Conservation (phyloP, 441 rosid genomes). For the Eruca vesicaria region DNA sequence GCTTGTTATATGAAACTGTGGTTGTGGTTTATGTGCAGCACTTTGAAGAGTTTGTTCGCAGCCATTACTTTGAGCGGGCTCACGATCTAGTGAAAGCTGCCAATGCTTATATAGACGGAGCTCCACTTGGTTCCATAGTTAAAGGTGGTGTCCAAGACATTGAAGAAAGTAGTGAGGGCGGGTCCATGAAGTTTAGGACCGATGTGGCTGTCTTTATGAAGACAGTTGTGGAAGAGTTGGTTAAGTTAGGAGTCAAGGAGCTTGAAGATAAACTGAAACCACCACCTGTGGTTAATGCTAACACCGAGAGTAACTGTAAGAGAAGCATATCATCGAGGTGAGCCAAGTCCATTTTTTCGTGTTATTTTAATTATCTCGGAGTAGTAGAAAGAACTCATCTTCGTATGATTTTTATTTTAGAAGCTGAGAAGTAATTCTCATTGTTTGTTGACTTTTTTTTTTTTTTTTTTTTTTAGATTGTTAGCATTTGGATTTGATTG, state of each 20-base stretch:
- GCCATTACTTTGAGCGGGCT: slow-evolving; percentile 59
- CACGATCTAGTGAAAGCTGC: slow-evolving; percentile 62
- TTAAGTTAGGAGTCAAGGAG: slow-evolving; percentile 49
- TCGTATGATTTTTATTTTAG: background rate
- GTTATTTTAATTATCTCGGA: background rate
- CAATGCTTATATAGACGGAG: slow-evolving; percentile 67
- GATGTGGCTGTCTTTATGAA: slow-evolving; percentile 38
- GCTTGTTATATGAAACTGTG: background rate
- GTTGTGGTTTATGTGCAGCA: slow-evolving; percentile 48
- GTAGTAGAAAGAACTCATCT: background rate
- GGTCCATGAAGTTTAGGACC: slow-evolving; percentile 44
- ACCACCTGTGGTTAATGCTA: background rate
- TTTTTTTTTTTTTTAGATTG: background rate
- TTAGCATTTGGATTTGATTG: background rate
- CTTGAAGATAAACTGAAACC: slow-evolving; percentile 23
- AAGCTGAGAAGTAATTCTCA: background rate
- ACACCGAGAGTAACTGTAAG: background rate
- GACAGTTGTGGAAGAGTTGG: slow-evolving; percentile 48
- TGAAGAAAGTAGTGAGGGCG: slow-evolving; percentile 44
- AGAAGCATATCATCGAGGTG: slow-evolving; percentile 21
- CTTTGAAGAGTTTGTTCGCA: slow-evolving; percentile 73
- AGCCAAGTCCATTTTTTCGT: slow-evolving; percentile 17
- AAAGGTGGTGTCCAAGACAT: slow-evolving; percentile 69
- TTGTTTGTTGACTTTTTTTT: background rate
- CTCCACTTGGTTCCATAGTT: slow-evolving; percentile 65